Conservation (phyloP, 495 filamentous ascomycete species). For the Penicillium longicatenatum region DNA sequence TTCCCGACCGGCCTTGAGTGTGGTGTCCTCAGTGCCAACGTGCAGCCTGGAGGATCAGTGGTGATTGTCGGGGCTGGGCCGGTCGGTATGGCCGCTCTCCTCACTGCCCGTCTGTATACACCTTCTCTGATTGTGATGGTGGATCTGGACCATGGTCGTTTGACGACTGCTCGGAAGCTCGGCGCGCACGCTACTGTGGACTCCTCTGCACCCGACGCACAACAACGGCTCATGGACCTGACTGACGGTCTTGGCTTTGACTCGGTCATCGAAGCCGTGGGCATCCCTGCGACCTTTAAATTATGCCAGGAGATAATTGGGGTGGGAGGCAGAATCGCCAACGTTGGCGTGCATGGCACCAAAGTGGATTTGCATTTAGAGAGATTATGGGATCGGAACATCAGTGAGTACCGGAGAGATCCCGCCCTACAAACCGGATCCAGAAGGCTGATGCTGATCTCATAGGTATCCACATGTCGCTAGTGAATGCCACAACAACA, state of each 20-base stretch:
- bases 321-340: conserved; percentile 52
- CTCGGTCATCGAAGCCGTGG: conserved; percentile 57
- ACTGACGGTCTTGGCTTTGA: conserved; percentile 52
- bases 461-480: conserved; percentile 43
- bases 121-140: conserved; percentile 47
- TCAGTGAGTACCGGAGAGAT: conserved; percentile 26
- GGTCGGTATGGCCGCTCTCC: conserved; percentile 49
- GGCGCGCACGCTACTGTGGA: conserved; percentile 48
- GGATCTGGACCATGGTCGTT: conserved; percentile 43
- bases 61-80: conserved; percentile 55
- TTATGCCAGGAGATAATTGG: conserved; percentile 51
- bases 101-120: conserved; percentile 49
- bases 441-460: neutral
- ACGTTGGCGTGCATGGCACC: conserved; percentile 52
- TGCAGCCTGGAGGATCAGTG: conserved; percentile 44
- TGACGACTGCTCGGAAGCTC: conserved; percentile 42
- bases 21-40: conserved; percentile 47
- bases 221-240: conserved; percentile 34
- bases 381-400: conserved; percentile 48
- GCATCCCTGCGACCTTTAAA: conserved; percentile 47
- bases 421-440: neutral
- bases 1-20: conserved; percentile 54
- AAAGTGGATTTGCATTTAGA: conserved; percentile 47
- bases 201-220: conserved; percentile 24
- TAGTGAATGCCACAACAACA: conserved; percentile 49